Conservation (phyloP, 768 basidiomycete genomes). For the Pisolithus marmoratus region DNA sequence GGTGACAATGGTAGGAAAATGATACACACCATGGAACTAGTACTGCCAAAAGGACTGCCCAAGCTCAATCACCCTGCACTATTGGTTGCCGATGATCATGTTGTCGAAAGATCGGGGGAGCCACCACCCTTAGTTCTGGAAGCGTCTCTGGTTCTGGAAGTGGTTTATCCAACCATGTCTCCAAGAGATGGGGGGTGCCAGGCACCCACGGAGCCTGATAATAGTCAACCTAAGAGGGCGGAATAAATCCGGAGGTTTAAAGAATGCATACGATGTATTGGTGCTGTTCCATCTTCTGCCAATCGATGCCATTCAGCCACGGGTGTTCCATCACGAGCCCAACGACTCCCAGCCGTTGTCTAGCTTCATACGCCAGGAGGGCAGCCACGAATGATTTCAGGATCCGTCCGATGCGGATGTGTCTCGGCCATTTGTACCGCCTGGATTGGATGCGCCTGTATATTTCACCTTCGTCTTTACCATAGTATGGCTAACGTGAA, state of each 20-base stretch:
- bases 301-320: slow-evolving; percentile 43
- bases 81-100: slow-evolving; percentile 33
- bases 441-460: slow-evolving; percentile 22
- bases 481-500: slow-evolving; percentile 21
- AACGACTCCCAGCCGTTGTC: slow-evolving; percentile 35
- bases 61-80: not conserved
- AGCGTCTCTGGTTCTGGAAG: slow-evolving; percentile 33
- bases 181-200: slow-evolving; percentile 14
- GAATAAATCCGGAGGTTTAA: not conserved
- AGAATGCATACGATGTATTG: slow-evolving; percentile 38
- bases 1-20: too few species aligned
- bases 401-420: slow-evolving; percentile 31
- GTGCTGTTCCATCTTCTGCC: slow-evolving; percentile 39
- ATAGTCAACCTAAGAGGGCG: not conserved
- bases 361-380: slow-evolving; percentile 34
- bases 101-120: slow-evolving; percentile 29
- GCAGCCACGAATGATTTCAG: slow-evolving; percentile 38
- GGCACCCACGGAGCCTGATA: slow-evolving; percentile 42
- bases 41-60: not conserved
- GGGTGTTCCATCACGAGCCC: slow-evolving; percentile 35
- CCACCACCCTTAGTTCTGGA: slow-evolving; percentile 34
- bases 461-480: slow-evolving; percentile 20
- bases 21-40: too few species aligned
- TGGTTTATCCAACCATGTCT: slow-evolving; percentile 34
- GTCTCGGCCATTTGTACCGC: slow-evolving; percentile 35